phyloP scores from a whole-genome alignment of 2,329 filamentous ascomycete species.

The Ceratocystis lukuohia region DNA sequence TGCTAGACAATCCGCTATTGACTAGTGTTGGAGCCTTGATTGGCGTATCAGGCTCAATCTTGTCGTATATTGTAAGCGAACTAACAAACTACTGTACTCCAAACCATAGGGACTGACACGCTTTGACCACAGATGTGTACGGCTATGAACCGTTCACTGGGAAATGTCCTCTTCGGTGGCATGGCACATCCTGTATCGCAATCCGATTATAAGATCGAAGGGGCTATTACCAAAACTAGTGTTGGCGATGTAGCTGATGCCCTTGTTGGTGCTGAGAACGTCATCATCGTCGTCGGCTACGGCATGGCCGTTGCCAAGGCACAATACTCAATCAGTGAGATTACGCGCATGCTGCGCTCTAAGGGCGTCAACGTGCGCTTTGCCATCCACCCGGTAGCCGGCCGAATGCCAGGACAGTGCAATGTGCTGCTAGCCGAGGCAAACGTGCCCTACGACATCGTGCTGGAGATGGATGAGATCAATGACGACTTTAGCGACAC shows the following conservation, averaged over 20 bases:
- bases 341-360: slow-evolving; percentile 57
- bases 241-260: slow-evolving; percentile 71
- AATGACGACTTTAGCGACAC: slow-evolving; percentile 83
- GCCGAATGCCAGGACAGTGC: slow-evolving; percentile 86
- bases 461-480: slow-evolving; percentile 92
- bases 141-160: slow-evolving; percentile 83
- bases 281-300: slow-evolving; percentile 84
- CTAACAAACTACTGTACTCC: neutral
- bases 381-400: slow-evolving; percentile 80
- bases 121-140: slow-evolving; percentile 46
- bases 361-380: slow-evolving; percentile 74
- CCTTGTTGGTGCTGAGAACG: slow-evolving; percentile 61
- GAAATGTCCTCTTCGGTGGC: slow-evolving; percentile 78
- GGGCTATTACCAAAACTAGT: slow-evolving; percentile 61
- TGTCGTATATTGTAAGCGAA: slow-evolving; percentile 53
- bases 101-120: neutral
- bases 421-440: slow-evolving; percentile 84
- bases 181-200: slow-evolving; percentile 47
- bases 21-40: slow-evolving; percentile 79
- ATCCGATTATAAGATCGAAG: slow-evolving; percentile 62
- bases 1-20: slow-evolving; percentile 75
- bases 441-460: slow-evolving; percentile 78
- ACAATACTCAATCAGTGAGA: slow-evolving; percentile 79
- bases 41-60: slow-evolving; percentile 74
- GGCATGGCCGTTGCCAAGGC: slow-evolving; percentile 92